Evolutionary conservation across 78 protist species (phyloP).

Genomic region (Dictyostelium purpureum): DNA sequence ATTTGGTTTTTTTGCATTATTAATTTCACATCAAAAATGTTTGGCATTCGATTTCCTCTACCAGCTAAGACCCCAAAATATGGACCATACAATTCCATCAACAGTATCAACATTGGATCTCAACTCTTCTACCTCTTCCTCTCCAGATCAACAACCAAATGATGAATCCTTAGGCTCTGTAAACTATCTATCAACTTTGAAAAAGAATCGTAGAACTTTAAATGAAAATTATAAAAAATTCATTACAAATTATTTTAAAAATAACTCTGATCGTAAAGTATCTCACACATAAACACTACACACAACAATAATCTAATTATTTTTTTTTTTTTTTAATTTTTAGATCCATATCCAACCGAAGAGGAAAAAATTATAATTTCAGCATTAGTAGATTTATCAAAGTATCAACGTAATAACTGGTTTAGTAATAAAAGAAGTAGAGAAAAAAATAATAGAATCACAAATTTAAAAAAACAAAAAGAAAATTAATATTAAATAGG

Average conservation of each 20-base stretch:
- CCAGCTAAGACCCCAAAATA: background rate
- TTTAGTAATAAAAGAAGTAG: constrained; percentile 10
- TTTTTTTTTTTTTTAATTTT: no score
- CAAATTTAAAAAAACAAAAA: background rate
- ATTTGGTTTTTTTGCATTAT: background rate
- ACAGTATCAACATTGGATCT: background rate
- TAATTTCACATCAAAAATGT: constrained; percentile 4
- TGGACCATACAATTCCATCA: no score
- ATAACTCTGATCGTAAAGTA: background rate
- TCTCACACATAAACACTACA: no score
- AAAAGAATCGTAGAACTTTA: constrained; percentile 25
- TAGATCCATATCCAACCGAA: constrained; percentile 57
- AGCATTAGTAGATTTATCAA: constrained; percentile 36
- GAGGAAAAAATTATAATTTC: constrained; percentile 14
- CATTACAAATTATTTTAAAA: background rate
- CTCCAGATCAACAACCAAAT: no score
- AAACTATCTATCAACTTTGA: no score
- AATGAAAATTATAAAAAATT: background rate
- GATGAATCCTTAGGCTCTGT: no score
- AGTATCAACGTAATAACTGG: constrained; percentile 23
- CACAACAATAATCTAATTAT: no score
- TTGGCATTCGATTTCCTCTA: constrained; percentile 27
- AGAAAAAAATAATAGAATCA: constrained; percentile 14
- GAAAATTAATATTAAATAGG: no score
- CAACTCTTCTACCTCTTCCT: background rate